These are phyloP conservation scores for Closterium sp. DNA, from an alignment of 139 green algal genomes.

Conservation along the genomic window DNA sequence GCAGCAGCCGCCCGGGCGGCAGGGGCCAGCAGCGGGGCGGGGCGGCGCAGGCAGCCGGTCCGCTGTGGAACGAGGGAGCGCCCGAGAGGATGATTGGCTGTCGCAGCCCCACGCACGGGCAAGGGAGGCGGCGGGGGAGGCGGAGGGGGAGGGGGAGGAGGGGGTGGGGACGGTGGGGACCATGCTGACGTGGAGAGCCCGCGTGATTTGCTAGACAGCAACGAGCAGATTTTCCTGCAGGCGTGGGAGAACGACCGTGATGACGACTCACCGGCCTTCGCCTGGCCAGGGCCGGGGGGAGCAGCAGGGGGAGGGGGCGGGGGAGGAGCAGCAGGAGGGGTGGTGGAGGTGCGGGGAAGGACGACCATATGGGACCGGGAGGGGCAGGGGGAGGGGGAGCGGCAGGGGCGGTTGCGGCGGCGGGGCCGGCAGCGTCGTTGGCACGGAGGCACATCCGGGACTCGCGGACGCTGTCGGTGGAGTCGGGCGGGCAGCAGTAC, in stretches of 20 bases:
- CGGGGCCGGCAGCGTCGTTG: background rate
- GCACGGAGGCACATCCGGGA: background rate
- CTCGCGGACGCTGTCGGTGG: background rate
- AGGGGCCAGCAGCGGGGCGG: background rate
- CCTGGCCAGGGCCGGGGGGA: background rate
- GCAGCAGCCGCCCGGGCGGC: background rate
- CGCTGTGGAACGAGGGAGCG: background rate
- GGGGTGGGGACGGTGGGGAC: background rate
- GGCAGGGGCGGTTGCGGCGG: background rate
- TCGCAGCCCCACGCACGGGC: background rate
- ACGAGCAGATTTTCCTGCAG: constrained; percentile 2
- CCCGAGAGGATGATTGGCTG: background rate
- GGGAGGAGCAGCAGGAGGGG: background rate
- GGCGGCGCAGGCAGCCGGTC: background rate
- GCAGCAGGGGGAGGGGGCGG: background rate
- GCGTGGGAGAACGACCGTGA: constrained; percentile 4
- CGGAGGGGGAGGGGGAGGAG: background rate
- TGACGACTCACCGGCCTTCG: background rate
- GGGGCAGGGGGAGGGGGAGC: background rate
- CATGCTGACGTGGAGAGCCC: background rate
- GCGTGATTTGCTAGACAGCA: background rate
- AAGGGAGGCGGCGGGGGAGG: background rate
- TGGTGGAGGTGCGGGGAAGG: background rate
- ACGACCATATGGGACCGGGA: background rate
- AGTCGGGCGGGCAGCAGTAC: constrained; percentile 1